Evolutionary conservation across 176 grass and related monocot species (phyloP), one percentile per base, ranked within the genome.

Genomic region (Bonia amplexicaulis): DNA sequence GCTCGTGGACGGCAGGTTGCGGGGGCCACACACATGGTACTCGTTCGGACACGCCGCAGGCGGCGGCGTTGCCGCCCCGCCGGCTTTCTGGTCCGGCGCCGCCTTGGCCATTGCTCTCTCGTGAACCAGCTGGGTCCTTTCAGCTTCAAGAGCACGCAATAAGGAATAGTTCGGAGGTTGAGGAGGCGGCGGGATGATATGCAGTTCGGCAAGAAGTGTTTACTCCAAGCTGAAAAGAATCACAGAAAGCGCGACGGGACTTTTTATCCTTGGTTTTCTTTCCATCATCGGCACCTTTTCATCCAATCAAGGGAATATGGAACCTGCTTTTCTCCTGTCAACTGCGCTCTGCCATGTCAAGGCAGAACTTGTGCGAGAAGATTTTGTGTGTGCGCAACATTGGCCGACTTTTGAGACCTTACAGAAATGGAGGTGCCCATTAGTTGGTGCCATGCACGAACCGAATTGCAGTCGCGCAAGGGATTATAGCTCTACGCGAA

Each of bases 11-110:
- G 94, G 66, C 78, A 97, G 82, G 17, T 90, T 91, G 27, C 89
- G 94, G 20, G 94, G 91, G 15, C 91, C 94, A 31, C 78, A 91
- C 41, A 87, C 89, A 55, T 88, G 87, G 87, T 87, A 97, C 48
- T 93, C 94, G 59, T 81, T 90, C 68, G 74, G 89, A 49, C 73
- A 86, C 1, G 77, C 33, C 48, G 83, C 27, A 4, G 66, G 6
- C 14, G 31, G 25, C 70, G 39, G 17, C 26, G 55, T 7, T 22
- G 19, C 23, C 23, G 3, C 29, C 9, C 57, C 54, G n/a, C 53
- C 31, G 54, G n/a, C 45, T 22, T 82, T 85, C 81, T 85, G 78
- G 26, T 15, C 48, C 42, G 71, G 54, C 22, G n/a, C 19, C 13
- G 77, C 12, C 20, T 77, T 83, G 62, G 60, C 85, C 84, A 84